phyloP scores from a whole-genome alignment of 2,329 filamentous ascomycete genomes.

The Grosmannia penicillata region DNA sequence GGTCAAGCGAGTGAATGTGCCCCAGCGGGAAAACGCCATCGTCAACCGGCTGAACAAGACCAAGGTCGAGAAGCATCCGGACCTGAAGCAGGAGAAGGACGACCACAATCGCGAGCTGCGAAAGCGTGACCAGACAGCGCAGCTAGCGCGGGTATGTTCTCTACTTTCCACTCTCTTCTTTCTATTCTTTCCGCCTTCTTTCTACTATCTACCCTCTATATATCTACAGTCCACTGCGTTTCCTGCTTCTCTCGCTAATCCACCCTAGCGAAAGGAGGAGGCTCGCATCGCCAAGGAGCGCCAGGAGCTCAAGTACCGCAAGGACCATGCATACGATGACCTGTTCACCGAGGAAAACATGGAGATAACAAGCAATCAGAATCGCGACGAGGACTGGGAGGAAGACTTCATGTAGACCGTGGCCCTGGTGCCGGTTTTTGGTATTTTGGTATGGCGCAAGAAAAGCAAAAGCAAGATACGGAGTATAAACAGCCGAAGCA shows the following conservation, averaged over 20 bases:
- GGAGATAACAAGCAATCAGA: constrained; percentile 67
- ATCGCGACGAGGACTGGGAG: constrained; percentile 60
- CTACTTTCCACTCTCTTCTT: neutral
- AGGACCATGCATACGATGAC: constrained; percentile 96
- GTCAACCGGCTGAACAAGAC: constrained; percentile 99
- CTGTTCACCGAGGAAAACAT: constrained; percentile 74
- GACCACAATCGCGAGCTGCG: constrained; percentile 57
- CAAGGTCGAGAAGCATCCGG: constrained; percentile 72
- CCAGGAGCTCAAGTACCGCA: constrained; percentile 82
- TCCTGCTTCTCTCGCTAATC: neutral
- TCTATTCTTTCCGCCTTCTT: neutral
- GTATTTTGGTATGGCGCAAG: too few relatives aligned
- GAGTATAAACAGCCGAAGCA: too few relatives aligned
- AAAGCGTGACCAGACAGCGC: constrained; percentile 51
- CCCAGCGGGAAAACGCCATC: constrained; percentile 71
- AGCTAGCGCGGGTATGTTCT: constrained; percentile 42
- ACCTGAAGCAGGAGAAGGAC: constrained; percentile 70
- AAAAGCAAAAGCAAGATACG: too few relatives aligned
- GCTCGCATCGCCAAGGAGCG: constrained; percentile 59
- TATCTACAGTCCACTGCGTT: too few relatives aligned
- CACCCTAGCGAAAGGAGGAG: constrained; percentile 65
- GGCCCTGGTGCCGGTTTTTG: neutral
- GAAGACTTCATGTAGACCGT: constrained; percentile 84
- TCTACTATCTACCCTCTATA: neutral
- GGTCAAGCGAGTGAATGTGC: constrained; percentile 71